phyloP scores from a whole-genome alignment of 83 land plant genomes.

The Diphasiastrum complanatum region DNA sequence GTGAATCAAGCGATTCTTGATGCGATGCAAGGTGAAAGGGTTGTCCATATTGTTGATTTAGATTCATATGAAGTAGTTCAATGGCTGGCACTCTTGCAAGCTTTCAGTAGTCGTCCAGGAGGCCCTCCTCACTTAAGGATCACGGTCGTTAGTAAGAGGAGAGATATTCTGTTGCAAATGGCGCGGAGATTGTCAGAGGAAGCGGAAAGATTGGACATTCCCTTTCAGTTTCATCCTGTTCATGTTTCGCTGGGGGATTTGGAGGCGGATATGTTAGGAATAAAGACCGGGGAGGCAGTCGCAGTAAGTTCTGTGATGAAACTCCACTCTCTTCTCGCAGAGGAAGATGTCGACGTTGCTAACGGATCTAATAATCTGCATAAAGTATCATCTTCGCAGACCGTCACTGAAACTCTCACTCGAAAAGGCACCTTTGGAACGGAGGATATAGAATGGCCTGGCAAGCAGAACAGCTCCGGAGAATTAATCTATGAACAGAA shows the following conservation, averaged over 20 bases:
- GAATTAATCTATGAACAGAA: too few species aligned
- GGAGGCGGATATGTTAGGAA: slow-evolving; percentile 45
- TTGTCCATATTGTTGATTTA: slow-evolving; percentile 68
- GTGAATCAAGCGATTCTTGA: slow-evolving; percentile 71
- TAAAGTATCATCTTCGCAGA: background rate
- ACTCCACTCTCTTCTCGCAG: slow-evolving; percentile 50
- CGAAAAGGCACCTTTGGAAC: too few species aligned
- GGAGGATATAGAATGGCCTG: too few species aligned
- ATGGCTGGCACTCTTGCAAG: slow-evolving; percentile 55
- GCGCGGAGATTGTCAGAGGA: slow-evolving; percentile 44
- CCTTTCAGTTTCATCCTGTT: slow-evolving; percentile 69
- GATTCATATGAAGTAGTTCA: slow-evolving; percentile 48
- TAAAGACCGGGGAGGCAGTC: slow-evolving; percentile 72
- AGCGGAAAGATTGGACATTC: slow-evolving; percentile 66
- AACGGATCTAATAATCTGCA: background rate
- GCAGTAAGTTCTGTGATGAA: slow-evolving; percentile 59
- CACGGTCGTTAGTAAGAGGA: slow-evolving; percentile 48
- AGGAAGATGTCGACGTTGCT: slow-evolving; percentile 20
- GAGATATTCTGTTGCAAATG: slow-evolving; percentile 44
- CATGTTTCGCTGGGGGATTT: slow-evolving; percentile 39
- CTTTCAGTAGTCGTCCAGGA: slow-evolving; percentile 44
- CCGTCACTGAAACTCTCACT: too few species aligned
- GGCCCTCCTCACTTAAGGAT: slow-evolving; percentile 82
- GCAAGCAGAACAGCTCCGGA: too few species aligned
- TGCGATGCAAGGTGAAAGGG: slow-evolving; percentile 78